Evolutionary conservation across 768 basidiomycete species (phyloP).

Genomic region (Gloeophyllum trabeum): DNA sequence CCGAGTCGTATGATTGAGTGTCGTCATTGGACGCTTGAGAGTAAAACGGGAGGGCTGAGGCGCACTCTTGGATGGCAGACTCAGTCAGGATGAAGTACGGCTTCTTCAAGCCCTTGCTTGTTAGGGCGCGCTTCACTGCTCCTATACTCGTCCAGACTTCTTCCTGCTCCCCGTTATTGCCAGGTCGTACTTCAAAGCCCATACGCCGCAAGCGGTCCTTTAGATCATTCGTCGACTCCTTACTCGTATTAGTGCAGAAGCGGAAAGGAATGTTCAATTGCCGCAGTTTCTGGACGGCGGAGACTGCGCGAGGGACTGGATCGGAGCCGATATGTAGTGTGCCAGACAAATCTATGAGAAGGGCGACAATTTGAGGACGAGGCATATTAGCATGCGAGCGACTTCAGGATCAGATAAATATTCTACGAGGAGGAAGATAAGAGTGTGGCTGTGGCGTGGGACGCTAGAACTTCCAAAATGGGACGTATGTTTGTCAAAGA

Average conservation of each 20-base stretch:
- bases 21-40: conserved; percentile 2
- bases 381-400: not conserved
- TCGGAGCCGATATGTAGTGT: conserved; percentile 45
- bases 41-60: conserved; percentile 1
- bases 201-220: conserved; percentile 29
- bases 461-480: too few relatives aligned
- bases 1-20: conserved; percentile 33
- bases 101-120: conserved; percentile 28
- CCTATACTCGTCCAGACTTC: conserved; percentile 60
- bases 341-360: conserved; percentile 61
- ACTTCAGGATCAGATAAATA: not conserved
- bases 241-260: conserved; percentile 61
- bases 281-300: conserved; percentile 27
- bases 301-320: conserved; percentile 35
- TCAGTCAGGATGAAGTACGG: conserved; percentile 46
- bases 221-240: conserved; percentile 40
- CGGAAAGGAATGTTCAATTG: conserved; percentile 27
- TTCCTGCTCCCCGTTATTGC: conserved; percentile 4
- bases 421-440: too few relatives aligned
- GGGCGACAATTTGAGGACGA: conserved; percentile 31
- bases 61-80: conserved; percentile 14
- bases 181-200: conserved; percentile 32
- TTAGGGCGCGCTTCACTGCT: conserved; percentile 37
- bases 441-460: too few relatives aligned
- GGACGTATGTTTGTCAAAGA: too few relatives aligned